Conservation (phyloP, 2,329 filamentous ascomycete genomes). For the Aspergillus fructus region DNA sequence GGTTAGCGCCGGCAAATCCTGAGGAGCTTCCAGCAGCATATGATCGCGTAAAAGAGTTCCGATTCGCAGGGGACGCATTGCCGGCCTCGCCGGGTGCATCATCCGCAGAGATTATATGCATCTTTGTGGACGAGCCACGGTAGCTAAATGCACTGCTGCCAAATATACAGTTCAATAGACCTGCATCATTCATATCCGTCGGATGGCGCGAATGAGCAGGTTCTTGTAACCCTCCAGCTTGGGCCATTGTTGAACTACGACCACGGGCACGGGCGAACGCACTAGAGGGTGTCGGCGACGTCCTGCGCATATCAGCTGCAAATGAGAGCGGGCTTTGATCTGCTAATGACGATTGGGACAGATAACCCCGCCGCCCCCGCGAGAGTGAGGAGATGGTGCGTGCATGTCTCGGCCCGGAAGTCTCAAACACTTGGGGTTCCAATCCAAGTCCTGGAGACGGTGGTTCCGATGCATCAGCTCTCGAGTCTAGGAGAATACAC, state of each 20-base stretch:
- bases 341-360: conserved; percentile 34
- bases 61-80: conserved; percentile 28
- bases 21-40: conserved; percentile 38
- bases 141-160: conserved; percentile 59
- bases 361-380: conserved; percentile 33
- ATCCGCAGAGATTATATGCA: conserved; percentile 55
- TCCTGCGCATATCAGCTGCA: conserved; percentile 33
- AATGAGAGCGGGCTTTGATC: conserved; percentile 35
- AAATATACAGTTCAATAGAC: conserved; percentile 59
- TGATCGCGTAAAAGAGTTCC: conserved; percentile 37
- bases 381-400: conserved; percentile 40
- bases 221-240: conserved; percentile 31
- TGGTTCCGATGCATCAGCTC: conserved; percentile 26
- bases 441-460: conserved; percentile 35
- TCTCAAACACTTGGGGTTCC: conserved; percentile 34
- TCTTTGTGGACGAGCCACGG: conserved; percentile 59
- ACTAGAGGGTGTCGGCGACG: conserved; percentile 33
- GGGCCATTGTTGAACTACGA: conserved; percentile 47
- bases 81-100: conserved; percentile 28
- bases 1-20: conserved; percentile 25
- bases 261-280: conserved; percentile 44
- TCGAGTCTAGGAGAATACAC: conserved; percentile 47
- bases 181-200: conserved; percentile 53
- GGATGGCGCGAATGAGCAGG: conserved; percentile 37
- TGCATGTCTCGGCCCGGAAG: conserved; percentile 31